These are phyloP conservation scores for Ceratonia siliqua DNA, from an alignment of 306 rosid species.

Conservation along the genomic window DNA sequence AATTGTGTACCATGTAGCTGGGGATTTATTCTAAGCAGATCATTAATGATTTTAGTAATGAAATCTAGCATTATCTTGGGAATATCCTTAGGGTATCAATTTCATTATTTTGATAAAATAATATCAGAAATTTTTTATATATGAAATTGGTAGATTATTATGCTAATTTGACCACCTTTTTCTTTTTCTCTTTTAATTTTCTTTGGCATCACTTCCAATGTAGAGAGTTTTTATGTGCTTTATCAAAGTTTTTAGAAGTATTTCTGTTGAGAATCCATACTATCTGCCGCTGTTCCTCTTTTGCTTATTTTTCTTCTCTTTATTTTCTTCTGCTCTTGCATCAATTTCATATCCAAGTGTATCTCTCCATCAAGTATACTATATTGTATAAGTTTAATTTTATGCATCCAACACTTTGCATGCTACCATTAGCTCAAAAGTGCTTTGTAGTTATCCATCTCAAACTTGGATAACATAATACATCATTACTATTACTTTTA, in stretches of 20 bases:
- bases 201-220: not conserved
- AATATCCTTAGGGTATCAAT: not conserved
- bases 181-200: not conserved
- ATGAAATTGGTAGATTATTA: not conserved
- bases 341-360: not conserved
- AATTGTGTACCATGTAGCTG: not conserved
- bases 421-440: not conserved
- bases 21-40: conserved; percentile 4
- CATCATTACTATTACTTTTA: not conserved
- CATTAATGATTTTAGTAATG: conserved; percentile 13
- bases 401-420: not conserved
- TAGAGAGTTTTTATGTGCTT: not conserved
- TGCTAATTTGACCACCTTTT: not conserved
- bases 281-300: not conserved
- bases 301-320: not conserved
- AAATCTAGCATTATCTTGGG: conserved; percentile 20
- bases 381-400: not conserved
- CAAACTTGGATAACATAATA: not conserved
- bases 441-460: not conserved
- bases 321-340: not conserved
- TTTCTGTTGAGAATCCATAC: not conserved
- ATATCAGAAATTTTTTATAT: not conserved
- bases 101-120: conserved; percentile 1
- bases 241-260: not conserved
- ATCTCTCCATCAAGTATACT: not conserved